Evolutionary conservation across 2,329 filamentous ascomycete species (phyloP), one percentile per base, ranked within the genome.

Genomic region (Epicoccum sorghinum): DNA sequence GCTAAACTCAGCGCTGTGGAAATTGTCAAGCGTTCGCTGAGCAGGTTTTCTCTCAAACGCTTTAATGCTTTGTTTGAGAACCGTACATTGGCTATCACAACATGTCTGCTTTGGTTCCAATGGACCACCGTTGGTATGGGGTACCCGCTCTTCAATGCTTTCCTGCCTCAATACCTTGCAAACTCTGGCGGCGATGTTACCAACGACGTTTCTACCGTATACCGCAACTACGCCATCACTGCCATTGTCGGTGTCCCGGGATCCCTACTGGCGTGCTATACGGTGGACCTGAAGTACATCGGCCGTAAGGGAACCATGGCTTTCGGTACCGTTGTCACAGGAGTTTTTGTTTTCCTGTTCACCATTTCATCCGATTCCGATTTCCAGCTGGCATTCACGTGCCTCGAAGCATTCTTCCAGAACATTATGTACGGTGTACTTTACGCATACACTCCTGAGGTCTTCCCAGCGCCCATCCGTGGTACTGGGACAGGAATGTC

Each of bases 91-190:
- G 82, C 69, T 3, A 52, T 79, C 7, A 80, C 78, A 9, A 85
- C 81, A 25, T 55, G 73, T 10, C 68, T 84, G 1, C 71, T 93
- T 42, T 92, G 89, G 89, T 89, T 92, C 74, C 87, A 86, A 70
- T 96, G 91, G 91, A 82, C 87, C 0, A 87, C 85, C 12, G 93
- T 96, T 61, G 91, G 91, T 55, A 89, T 96, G 85, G 90, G 87
- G 3, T 96, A 93, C 68, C 91, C 90, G 1, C 83, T 96, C 1
- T 96, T 93, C 82, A 95, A 95, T 73, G 89, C 89, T 47, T 96
- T 96, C 76, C 81, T 96, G n/a, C 91, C 91, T 0, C 89, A 95
- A 63, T 95, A 95, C 68, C 84, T 96, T 55, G 84, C 86, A 23
- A 83, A 86, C 51, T 82, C 84, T 24, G 78, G 78, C 9, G 61